Base-by-base conservation (phyloP, 2,329 filamentous ascomycete genomes). In the Magnaporthiopsis rhizophila region DNA sequence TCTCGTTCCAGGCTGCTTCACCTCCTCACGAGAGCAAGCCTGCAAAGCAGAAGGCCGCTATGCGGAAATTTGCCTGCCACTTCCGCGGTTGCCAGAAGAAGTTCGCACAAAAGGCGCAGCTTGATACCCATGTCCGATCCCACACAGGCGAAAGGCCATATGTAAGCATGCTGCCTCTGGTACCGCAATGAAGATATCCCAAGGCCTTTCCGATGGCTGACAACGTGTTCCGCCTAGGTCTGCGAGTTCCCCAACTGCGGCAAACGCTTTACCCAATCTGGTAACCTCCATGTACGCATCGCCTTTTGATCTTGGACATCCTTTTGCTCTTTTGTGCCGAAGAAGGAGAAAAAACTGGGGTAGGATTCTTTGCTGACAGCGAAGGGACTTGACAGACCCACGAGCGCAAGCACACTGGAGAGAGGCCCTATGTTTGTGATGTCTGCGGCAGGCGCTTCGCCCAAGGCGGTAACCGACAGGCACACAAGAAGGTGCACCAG, bases 71-170 rank as follows among this genome's bases (percentile, higher is more conserved):
- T 74, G 78, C 84, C 24, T 99, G 95, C 76, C 83, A 82, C 26
- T 82, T 92, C 56, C 83, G 86, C 9, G 85, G 85, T 57, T 98
- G 94, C 75, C 81, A 82, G 69, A 96, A 95, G 79, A 86, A 84
- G 67, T 98, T 97, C 75, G 86, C 86, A 66, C 94, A 98, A 73
- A 96, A 94, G 77, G 97, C 93, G 1, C 94, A 98, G 71, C 83
- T 97, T 13, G 90, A 95, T 66, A 97, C 96, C 61, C 95, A 99
- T 74, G 87, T 86, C 59, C 85, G 93, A 68, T 89, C 90, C 5
- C 95, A 99, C 75, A 97, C 91, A 2, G 95, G 95, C 21, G 87
- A 90, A 64, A 95, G 92, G 74, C 94, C 94, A 66, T 97, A 94
- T 74, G 89, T 96, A 79, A 81, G 91, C 80, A 59, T 34, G 38